These are phyloP conservation scores for Periconia macrospinosa DNA, from an alignment of 2,329 filamentous ascomycete species.

Conservation along the genomic window DNA sequence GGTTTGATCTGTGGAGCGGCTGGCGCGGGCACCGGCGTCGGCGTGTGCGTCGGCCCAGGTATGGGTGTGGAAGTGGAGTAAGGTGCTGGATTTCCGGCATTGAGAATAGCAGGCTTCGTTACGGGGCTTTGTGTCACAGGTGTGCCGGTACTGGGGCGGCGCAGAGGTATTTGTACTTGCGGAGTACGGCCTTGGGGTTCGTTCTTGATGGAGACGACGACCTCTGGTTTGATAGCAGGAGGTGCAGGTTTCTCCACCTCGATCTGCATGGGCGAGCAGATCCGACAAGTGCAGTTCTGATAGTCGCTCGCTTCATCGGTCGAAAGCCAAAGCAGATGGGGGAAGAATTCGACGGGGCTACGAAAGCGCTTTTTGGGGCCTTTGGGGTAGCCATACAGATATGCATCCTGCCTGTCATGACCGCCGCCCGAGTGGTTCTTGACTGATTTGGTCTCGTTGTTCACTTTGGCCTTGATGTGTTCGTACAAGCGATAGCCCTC, in stretches of 20 bases:
- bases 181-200: constrained; percentile 15
- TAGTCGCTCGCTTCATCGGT: constrained; percentile 56
- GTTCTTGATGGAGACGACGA: constrained; percentile 22
- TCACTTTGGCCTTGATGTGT: constrained; percentile 57
- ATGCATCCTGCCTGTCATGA: constrained; percentile 61
- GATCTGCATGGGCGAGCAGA: constrained; percentile 58
- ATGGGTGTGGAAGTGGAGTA: background rate
- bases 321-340: constrained; percentile 60
- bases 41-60: too few species aligned
- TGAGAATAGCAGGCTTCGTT: constrained; percentile 21
- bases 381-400: constrained; percentile 61
- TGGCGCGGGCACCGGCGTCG: constrained; percentile 5
- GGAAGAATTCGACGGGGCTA: constrained; percentile 63
- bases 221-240: constrained; percentile 24
- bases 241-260: constrained; percentile 44
- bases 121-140: constrained; percentile 24
- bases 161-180: constrained; percentile 29
- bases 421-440: constrained; percentile 54
- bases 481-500: constrained; percentile 62
- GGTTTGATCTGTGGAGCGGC: constrained; percentile 22
- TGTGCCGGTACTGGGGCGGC: constrained; percentile 19
- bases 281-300: constrained; percentile 60
- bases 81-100: background rate
- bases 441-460: constrained; percentile 51
- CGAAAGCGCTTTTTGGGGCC: constrained; percentile 61